Conservation (phyloP, 805 yeast genomes). For the Blastobotrys chiropterorum region DNA sequence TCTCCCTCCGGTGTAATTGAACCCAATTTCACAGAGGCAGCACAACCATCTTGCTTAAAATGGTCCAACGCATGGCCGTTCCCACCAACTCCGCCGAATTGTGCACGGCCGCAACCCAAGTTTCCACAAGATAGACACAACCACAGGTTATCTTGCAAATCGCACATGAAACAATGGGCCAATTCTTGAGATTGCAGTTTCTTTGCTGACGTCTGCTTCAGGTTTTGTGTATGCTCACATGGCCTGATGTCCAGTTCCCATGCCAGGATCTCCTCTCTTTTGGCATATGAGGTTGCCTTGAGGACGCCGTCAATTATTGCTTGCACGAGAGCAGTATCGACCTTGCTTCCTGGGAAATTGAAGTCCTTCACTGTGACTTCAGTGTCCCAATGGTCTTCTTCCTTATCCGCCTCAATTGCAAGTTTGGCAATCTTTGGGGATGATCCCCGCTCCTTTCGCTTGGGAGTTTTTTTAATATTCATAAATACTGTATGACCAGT, state of each 20-base stretch:
- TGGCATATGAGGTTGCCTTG: slow-evolving; percentile 51
- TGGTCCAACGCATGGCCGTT: slow-evolving; percentile 85
- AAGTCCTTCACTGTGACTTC: slow-evolving; percentile 38
- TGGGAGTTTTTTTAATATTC: slow-evolving; percentile 49
- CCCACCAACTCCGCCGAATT: slow-evolving; percentile 92
- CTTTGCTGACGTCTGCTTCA: slow-evolving; percentile 35
- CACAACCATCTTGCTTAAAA: slow-evolving; percentile 53
- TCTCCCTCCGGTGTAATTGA: slow-evolving; percentile 67
- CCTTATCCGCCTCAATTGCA: slow-evolving; percentile 58
- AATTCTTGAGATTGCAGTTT: slow-evolving; percentile 12
- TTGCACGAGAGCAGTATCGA: slow-evolving; percentile 19
- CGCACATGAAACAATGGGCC: slow-evolving; percentile 34
- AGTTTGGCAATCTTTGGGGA: slow-evolving; percentile 47
- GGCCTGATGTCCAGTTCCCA: slow-evolving; percentile 88
- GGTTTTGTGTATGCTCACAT: slow-evolving; percentile 66
- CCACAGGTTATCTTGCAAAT: slow-evolving; percentile 76
- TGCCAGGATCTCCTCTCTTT: slow-evolving; percentile 66
- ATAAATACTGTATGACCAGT: slow-evolving; percentile 53
- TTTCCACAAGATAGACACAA: slow-evolving; percentile 84
- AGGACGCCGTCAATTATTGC: slow-evolving; percentile 41
- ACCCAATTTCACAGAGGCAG: slow-evolving; percentile 86
- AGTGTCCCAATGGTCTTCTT: slow-evolving; percentile 55
- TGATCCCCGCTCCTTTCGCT: slow-evolving; percentile 28
- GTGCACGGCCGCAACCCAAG: slow-evolving; percentile 92
- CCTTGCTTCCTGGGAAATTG: slow-evolving; percentile 23